Conservation (phyloP, 1,139 yeast species). For the Hanseniaspora sp. region DNA sequence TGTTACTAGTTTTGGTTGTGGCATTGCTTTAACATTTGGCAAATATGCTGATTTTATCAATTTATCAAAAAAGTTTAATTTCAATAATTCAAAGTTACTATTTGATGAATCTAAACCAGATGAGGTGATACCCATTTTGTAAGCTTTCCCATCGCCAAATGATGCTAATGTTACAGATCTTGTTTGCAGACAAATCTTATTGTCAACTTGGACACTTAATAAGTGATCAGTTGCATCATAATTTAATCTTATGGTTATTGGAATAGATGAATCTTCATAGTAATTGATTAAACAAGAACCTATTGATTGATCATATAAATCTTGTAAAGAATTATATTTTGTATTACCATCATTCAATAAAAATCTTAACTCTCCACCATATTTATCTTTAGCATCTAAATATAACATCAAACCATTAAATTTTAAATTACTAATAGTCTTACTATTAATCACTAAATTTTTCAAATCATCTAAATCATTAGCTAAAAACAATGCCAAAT, state of each 20-base stretch:
- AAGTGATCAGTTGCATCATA: constrained; percentile 37
- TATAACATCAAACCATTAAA: constrained; percentile 55
- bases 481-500: constrained; percentile 11
- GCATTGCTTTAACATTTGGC: constrained; percentile 46
- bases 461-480: not conserved
- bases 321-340: constrained; percentile 26
- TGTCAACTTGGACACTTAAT: constrained; percentile 58
- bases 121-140: constrained; percentile 25
- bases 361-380: constrained; percentile 36
- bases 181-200: constrained; percentile 58
- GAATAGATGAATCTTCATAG: constrained; percentile 58
- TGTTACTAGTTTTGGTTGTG: constrained; percentile 34
- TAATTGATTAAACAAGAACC: constrained; percentile 45
- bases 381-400: constrained; percentile 40
- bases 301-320: constrained; percentile 32
- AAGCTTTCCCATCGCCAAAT: constrained; percentile 17
- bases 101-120: constrained; percentile 19
- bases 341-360: constrained; percentile 47
- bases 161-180: constrained; percentile 37
- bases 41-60: constrained; percentile 45
- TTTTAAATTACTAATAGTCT: constrained; percentile 17
- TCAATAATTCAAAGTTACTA: constrained; percentile 51
- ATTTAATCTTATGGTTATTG: constrained; percentile 53
- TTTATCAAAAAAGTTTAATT: constrained; percentile 43
- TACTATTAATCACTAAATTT: constrained; percentile 13